A percentile compares a stretch with the other conserved stretches of the same genome.
Evolutionary conservation across 208 protist species (phyloP).

Genomic region (Leishmania lainsoni): DNA sequence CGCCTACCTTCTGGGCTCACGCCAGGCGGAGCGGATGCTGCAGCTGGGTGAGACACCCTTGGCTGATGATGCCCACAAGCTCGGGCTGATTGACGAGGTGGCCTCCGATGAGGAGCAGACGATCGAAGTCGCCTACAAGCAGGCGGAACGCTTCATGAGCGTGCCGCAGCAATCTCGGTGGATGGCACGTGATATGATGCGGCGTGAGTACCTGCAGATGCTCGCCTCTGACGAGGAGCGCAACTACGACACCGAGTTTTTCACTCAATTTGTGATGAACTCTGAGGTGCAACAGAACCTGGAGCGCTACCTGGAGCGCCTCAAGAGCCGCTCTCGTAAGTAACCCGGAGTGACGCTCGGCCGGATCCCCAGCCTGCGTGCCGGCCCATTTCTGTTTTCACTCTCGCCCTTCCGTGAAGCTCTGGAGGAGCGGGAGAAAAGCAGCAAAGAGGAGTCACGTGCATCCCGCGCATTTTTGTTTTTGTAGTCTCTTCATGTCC

Average conservation of each 20-base stretch:
- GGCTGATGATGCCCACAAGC: constrained; percentile 59
- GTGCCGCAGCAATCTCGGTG: constrained; percentile 73
- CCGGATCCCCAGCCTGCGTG: background rate
- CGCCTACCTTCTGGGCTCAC: constrained; percentile 66
- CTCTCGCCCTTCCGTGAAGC: background rate
- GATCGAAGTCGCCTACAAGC: constrained; percentile 48
- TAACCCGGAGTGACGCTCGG: constrained; percentile 6
- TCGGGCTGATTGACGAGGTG: constrained; percentile 75
- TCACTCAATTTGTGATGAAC: constrained; percentile 67
- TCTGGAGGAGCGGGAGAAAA: background rate
- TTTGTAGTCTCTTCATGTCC: background rate
- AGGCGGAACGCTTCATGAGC: constrained; percentile 64
- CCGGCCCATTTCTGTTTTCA: background rate
- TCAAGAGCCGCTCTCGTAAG: constrained; percentile 59
- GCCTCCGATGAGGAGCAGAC: constrained; percentile 48
- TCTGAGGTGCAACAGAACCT: constrained; percentile 76
- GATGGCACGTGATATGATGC: constrained; percentile 86
- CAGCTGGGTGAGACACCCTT: constrained; percentile 77
- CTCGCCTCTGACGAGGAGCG: constrained; percentile 75
- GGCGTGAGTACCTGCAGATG: constrained; percentile 74
- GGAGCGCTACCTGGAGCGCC: constrained; percentile 53
- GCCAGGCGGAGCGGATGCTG: constrained; percentile 73
- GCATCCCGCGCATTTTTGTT: background rate
- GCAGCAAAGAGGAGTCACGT: background rate
- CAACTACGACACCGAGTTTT: constrained; percentile 83